Evolutionary conservation across 2,329 filamentous ascomycete genomes (phyloP).

Genomic region (Diplocarpon rosae): DNA sequence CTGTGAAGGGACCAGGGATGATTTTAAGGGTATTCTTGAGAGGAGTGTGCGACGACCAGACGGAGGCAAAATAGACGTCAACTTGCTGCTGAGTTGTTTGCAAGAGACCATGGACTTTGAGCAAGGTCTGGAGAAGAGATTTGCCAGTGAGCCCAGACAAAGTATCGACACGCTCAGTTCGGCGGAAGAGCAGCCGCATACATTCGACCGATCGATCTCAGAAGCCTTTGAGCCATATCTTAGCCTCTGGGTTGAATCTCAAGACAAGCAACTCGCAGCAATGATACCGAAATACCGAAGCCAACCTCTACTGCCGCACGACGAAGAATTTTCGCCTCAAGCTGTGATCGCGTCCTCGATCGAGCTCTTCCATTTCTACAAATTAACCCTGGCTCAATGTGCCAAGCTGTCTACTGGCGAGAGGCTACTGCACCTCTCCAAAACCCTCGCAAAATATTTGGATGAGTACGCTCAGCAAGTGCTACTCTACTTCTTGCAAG

Average conservation of each 20-base stretch:
- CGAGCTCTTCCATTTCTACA: conserved; percentile 95
- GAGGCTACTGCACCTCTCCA: conserved; percentile 72
- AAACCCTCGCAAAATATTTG: conserved; percentile 80
- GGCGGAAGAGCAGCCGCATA: conserved; percentile 60
- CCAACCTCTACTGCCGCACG: conserved; percentile 66
- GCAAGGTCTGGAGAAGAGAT: conserved; percentile 76
- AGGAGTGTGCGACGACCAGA: conserved; percentile 70
- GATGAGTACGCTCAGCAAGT: conserved; percentile 95
- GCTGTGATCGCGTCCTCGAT: conserved; percentile 89
- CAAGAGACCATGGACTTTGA: conserved; percentile 97
- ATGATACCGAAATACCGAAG: conserved; percentile 82
- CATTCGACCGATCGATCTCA: conserved; percentile 84
- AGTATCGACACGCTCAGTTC: conserved; percentile 88
- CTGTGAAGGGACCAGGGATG: conserved; percentile 89
- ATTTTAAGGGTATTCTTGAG: conserved; percentile 88
- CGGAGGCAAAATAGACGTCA: conserved; percentile 76
- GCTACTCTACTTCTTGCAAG: conserved; percentile 57
- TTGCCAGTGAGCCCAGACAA: conserved; percentile 58
- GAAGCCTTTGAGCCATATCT: conserved; percentile 96
- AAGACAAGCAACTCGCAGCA: conserved; percentile 74
- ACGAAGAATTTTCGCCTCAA: conserved; percentile 87
- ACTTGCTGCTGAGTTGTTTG: conserved; percentile 74
- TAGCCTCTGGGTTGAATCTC: conserved; percentile 92
- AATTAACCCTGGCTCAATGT: conserved; percentile 84
- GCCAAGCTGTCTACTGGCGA: conserved; percentile 91